phyloP scores from a whole-genome alignment of 345 rosid genomes.

The Eucalyptus erythrocorys region DNA sequence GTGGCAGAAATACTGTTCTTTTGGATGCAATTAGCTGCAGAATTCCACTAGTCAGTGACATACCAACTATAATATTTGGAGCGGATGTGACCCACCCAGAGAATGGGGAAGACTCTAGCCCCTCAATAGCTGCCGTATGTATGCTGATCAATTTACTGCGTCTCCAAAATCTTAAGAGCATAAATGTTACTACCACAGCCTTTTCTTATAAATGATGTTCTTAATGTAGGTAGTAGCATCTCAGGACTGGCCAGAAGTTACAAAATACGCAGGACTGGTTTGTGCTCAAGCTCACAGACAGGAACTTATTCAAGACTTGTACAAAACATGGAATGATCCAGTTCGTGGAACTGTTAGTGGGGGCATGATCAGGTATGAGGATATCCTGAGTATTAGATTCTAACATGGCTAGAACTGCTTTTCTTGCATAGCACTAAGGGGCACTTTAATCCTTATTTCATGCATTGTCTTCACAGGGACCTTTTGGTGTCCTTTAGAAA shows the following conservation, averaged over 20 bases:
- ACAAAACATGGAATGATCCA: conserved; percentile 99
- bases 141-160: neutral
- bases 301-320: conserved; percentile 96
- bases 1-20: conserved; percentile 96
- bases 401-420: neutral
- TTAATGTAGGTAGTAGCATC: conserved; percentile 87
- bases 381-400: neutral
- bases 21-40: conserved; percentile 96
- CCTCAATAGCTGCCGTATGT: conserved; percentile 91
- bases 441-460: neutral
- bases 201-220: conserved; percentile 1
- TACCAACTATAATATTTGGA: conserved; percentile 96
- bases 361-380: conserved; percentile 86
- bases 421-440: neutral
- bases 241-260: conserved; percentile 99
- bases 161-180: neutral
- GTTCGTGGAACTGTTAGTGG: conserved; percentile 92
- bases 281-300: conserved; percentile 99
- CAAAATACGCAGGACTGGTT: conserved; percentile 94
- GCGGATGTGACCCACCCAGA: conserved; percentile 99
- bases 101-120: conserved; percentile 99
- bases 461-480: conserved; percentile 41
- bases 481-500: conserved; percentile 88
- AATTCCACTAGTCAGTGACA: conserved; percentile 93
- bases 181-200: neutral